Base-by-base conservation (phyloP, 1,284 basidiomycete genomes). In the Somion occarium region DNA sequence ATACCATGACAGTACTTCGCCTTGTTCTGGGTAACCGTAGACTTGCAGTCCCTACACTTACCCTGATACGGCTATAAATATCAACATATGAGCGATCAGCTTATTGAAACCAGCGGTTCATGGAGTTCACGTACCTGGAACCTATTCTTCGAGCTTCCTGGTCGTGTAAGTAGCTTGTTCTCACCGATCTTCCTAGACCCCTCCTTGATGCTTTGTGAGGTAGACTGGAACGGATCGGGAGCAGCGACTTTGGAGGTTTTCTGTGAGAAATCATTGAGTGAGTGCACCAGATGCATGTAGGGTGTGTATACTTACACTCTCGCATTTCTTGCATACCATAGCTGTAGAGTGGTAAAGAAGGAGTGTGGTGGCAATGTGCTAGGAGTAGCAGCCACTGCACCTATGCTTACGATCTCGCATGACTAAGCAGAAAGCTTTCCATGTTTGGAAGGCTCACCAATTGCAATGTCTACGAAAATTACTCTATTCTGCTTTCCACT, bases 1-100 rank as follows among this genome's bases (percentile, higher is more conserved):
- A 56, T 53, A 89, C 89, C 83, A 74, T 92, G 90, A 61, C 89
- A 92, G 67, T 86, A 91, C 69, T 89, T 91, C 24, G 86, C 90
- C 59, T 78, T 81, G 60, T 91, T 91, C 75, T 91, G 88, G 9
- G 88, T 88, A 24, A 83, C 81, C 0, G 82, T 77, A 59, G 83
- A 83, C 68, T 89, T 90, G 64, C 89, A 92, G 60, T 88, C 87
- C 66, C 85, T 90, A 65, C 90, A 92, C 65, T 88, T 90, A 46
- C 78, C 77, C 69, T 86, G 82, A 68, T 92, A 91, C 34, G 88
- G 88, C 85, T 88, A 63, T 54, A 49, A 39, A 52, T 52, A 59
- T n/a, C n/a, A n/a, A n/a, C 54, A 49, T 34, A 26, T 52, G 45
- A 49, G 44, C 22, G 41, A 34, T 7, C 44, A 38, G 24, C n/a